These are phyloP conservation scores for Solanum chmielewskii DNA, from an alignment of 257 asterid species.

Conservation along the genomic window DNA sequence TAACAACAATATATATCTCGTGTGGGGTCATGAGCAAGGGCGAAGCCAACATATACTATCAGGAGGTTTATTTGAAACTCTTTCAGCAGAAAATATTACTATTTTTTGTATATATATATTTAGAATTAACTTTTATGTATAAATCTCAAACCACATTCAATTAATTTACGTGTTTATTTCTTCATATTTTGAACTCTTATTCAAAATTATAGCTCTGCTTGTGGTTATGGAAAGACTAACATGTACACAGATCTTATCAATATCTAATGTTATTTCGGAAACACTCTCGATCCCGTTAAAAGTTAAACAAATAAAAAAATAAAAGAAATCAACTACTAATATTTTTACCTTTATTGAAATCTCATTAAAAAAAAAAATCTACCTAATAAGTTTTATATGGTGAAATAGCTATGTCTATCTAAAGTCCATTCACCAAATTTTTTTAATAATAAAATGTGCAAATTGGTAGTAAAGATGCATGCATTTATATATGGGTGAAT, in stretches of 20 bases:
- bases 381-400: background rate
- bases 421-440: background rate
- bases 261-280: background rate
- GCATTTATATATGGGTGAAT: background rate
- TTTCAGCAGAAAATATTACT: no score
- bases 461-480: background rate
- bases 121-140: no score
- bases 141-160: background rate
- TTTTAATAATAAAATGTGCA: background rate
- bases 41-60: background rate
- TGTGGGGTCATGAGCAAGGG: background rate
- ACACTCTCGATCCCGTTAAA: accelerated
- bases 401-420: background rate
- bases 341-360: background rate
- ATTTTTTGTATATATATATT: no score
- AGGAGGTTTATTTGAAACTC: background rate
- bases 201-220: no score
- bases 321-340: background rate
- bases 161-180: no score
- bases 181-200: no score
- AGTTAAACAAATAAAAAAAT: no score
- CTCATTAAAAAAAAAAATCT: background rate
- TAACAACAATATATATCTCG: no score
- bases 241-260: background rate
- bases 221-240: no score